phyloP scores from a whole-genome alignment of 2,329 filamentous ascomycete species.

The Aspergillus brasiliensis region DNA sequence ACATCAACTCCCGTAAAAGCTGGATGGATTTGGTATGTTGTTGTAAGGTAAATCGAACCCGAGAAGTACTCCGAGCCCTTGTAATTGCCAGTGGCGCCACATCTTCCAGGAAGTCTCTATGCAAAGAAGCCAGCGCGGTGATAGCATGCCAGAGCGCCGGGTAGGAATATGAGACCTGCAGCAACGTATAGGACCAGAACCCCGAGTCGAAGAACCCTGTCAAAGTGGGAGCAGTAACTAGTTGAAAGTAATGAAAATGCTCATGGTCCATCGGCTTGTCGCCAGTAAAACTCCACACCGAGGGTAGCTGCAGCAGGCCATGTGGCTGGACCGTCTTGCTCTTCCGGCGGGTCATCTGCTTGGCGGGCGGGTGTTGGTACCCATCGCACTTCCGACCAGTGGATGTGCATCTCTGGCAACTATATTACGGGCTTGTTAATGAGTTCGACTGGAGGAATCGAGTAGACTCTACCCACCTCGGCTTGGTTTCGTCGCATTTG shows the following conservation, averaged over 20 bases:
- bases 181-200: neutral
- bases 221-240: neutral
- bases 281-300: neutral
- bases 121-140: constrained; percentile 2
- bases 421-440: neutral
- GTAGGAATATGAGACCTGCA: neutral
- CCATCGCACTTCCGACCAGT: constrained; percentile 5
- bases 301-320: neutral
- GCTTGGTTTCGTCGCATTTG: constrained; percentile 3
- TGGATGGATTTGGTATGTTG: neutral
- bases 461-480: neutral
- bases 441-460: too few species aligned
- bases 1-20: neutral
- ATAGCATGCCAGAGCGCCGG: constrained; percentile 7
- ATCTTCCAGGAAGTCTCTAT: neutral
- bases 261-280: neutral
- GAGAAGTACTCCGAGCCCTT: too few species aligned
- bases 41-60: neutral
- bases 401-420: constrained; percentile 1
- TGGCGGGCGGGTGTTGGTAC: neutral
- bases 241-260: neutral
- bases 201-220: neutral
- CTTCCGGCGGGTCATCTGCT: neutral
- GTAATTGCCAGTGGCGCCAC: neutral
- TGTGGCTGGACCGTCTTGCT: too few species aligned